Base-by-base conservation (phyloP, 441 rosid species). In the Aquilaria agallochum region DNA sequence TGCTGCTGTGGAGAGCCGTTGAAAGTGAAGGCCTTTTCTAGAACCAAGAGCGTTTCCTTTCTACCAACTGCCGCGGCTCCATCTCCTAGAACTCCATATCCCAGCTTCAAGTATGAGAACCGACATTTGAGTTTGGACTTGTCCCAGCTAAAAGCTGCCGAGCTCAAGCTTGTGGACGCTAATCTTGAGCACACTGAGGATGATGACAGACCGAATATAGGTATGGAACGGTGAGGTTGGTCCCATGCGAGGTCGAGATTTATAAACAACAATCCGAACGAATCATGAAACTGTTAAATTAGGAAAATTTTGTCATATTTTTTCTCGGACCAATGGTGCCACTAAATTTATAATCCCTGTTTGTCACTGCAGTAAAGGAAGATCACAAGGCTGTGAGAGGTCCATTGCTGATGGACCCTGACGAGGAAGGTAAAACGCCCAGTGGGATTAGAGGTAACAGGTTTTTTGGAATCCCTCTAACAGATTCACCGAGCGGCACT, bases 1-100 rank as follows among this genome's bases (percentile, higher is more conserved):
- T 74, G 81, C 2, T 92, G 99, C 33, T 95, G 97, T 51, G 84
- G 94, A 3, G 83, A 68, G 73, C 75, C 83, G 9, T 52, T 90
- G 82, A 92, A 87, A 78, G 53, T 71, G 10, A 85, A 75, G 65
- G 56, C 79, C 2, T 53, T 69, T n/a, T 20, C 68, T 0, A 87
- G 73, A 58, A 72, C 47, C 44, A 87, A 74, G 66, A 75, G 31
- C 33, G 9, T 63, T 4, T 60, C 64, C 60, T 51, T 59, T 2
- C n/a, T 74, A 49, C 57, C 82, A 65, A 74, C 75, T 36, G 94
- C 82, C 63, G 90, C 96, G 0, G 60, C 90, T 55, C 94, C 97
- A 49, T 87, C 99, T 69, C 99, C 97, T 5, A 67, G 87, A 69
- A 83, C 84, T 11, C 74, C 92, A 13, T 81, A 81, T 53, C 60